Base-by-base conservation (phyloP, 441 rosid genomes). In the Erodium moschatum region DNA sequence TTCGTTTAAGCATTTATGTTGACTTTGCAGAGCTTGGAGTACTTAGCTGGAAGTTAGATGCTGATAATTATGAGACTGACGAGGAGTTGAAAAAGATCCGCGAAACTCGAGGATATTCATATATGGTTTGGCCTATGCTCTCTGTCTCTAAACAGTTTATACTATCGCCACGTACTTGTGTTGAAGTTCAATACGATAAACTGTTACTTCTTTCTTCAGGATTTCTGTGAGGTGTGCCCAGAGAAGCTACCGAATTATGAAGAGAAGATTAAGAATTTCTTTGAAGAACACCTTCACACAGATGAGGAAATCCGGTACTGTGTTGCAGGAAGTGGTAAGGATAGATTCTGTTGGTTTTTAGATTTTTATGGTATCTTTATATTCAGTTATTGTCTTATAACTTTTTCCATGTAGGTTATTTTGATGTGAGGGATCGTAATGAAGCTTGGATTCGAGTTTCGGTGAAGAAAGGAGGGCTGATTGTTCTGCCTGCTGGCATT, bases 251-350 rank as follows among this genome's bases (percentile, higher is more conserved):
- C 83, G 38, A 90, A 92, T 69, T 95, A 90, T 70, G 97, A 92
- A 65, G 87, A 80, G 70, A 90, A 87, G 80, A 87, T 95, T 0
- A 92, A 92, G 67, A 85, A 76, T 70, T 90, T 95, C 75, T 90
- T 86, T 38, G 91, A 85, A 72, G 96, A 95, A 67, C 99, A 92
- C 83, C 82, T 92, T 63, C 97, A 89, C 75, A 87, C 94, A 15
- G 94, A 94, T 76, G 97, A 94, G 74, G 99, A 91, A 89, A 94
- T 91, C 64, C 94, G 96, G 62, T 85, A 94, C 71, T 84, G 86
- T 72, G 85, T 94, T 70, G 92, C 81, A 74, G 99, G 99, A 76
- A 94, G 97, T 75, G 97, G 97, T 91, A 84, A 10, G 78, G 42
- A 70, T 62, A 8, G 29, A 15, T 15, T 13, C 18, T 52, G 20